phyloP scores from a whole-genome alignment of 2,329 filamentous ascomycete species.

The Pseudogymnoascus sp. region DNA sequence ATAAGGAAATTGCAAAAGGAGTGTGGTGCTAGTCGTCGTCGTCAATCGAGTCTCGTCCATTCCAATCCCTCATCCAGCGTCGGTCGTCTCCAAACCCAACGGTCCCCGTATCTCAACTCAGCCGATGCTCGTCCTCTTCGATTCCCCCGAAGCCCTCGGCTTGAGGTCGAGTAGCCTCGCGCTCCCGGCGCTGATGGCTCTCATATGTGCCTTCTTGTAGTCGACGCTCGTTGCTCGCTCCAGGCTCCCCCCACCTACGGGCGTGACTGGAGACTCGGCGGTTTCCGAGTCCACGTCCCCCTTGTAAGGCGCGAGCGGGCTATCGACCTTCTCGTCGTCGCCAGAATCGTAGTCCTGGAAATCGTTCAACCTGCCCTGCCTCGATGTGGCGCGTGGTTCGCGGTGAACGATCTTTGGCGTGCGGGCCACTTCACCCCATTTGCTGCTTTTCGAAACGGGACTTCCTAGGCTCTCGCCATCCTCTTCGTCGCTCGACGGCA shows the following conservation, averaged over 20 bases:
- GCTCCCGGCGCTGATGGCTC: constrained; percentile 70
- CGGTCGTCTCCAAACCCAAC: constrained; percentile 5
- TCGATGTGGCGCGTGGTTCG: constrained; percentile 46
- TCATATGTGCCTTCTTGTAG: constrained; percentile 50
- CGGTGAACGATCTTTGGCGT: constrained; percentile 59
- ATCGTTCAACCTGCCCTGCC: constrained; percentile 41
- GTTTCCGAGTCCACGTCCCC: constrained; percentile 15
- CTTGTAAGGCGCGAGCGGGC: constrained; percentile 26
- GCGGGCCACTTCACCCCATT: constrained; percentile 28
- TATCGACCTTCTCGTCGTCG: constrained; percentile 19
- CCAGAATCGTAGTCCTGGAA: constrained; percentile 18
- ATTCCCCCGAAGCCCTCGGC: constrained; percentile 45
- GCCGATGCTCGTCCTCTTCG: constrained; percentile 30
- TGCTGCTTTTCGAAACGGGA: constrained; percentile 22
- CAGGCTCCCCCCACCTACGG: constrained; percentile 25
- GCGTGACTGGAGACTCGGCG: constrained; percentile 7
- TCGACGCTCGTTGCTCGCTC: constrained; percentile 65
- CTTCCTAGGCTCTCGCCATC: constrained; percentile 35
- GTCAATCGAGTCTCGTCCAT: constrained; percentile 11
- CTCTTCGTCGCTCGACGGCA: constrained; percentile 51
- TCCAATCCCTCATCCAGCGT: not conserved
- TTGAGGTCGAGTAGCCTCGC: constrained; percentile 64
- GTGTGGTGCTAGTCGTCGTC: constrained; percentile 25
- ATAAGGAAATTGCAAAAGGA: constrained; percentile 24
- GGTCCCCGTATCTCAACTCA: constrained; percentile 11